A percentile compares a stretch with the other conserved stretches of the same genome.
Conservation (phyloP, 306 rosid species). For the Fragaria iinumae region DNA sequence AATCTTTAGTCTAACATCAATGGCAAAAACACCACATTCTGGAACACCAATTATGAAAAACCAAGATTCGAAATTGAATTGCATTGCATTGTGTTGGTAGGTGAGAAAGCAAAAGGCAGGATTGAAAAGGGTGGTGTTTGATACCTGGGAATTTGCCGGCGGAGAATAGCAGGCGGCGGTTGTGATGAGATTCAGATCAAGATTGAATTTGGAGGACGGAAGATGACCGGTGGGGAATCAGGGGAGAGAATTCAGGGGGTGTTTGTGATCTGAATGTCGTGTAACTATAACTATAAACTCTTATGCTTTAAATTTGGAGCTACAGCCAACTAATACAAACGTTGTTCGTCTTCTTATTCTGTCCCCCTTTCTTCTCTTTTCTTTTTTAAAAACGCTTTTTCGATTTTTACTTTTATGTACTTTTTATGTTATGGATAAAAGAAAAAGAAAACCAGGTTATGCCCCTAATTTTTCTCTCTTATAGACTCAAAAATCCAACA, state of each 20-base stretch:
- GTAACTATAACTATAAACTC: not conserved
- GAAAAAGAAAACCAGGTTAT: too few species aligned
- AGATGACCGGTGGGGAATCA: not conserved
- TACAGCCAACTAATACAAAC: not conserved
- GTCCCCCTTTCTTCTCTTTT: too few species aligned
- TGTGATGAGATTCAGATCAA: not conserved
- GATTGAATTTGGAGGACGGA: not conserved
- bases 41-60: not conserved
- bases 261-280: constrained; percentile 14
- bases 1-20: not conserved
- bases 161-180: not conserved
- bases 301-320: constrained; percentile 6
- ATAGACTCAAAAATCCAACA: too few species aligned
- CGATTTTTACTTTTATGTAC: not conserved
- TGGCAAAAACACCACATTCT: not conserved
- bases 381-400: too few species aligned
- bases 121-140: not conserved
- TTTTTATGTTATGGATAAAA: not conserved
- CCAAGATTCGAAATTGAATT: not conserved
- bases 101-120: not conserved
- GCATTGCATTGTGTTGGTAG: not conserved
- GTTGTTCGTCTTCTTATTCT: constrained; percentile 1
- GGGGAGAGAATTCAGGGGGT: constrained; percentile 13
- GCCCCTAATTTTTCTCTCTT: too few species aligned
- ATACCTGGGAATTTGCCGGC: constrained; percentile 16